phyloP scores from a whole-genome alignment of 257 asterid species.

The Nicotiana paniculata region DNA sequence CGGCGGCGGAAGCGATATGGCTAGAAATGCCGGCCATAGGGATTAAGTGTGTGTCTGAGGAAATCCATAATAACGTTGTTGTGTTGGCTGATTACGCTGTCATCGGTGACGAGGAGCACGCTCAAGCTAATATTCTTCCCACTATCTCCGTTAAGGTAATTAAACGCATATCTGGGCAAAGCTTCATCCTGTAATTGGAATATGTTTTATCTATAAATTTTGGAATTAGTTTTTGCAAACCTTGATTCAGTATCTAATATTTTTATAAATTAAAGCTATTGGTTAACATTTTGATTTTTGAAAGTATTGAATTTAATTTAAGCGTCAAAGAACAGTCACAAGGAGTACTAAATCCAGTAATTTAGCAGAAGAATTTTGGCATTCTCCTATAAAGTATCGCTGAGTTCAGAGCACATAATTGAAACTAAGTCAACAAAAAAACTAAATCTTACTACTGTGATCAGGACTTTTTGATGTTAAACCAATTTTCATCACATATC shows the following conservation, averaged over 20 bases:
- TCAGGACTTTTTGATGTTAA: not conserved
- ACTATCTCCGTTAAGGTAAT: slow-evolving; percentile 56
- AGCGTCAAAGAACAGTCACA: not conserved
- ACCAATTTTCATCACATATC: not conserved
- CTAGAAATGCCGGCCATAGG: slow-evolving; percentile 54
- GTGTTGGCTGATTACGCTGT: slow-evolving; percentile 63
- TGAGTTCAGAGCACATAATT: not conserved
- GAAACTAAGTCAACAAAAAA: not conserved
- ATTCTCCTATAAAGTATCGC: not conserved
- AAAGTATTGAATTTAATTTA: not conserved
- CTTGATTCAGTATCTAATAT: too few relatives aligned
- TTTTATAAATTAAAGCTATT: too few relatives aligned
- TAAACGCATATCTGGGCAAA: not conserved
- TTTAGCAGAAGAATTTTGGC: not conserved
- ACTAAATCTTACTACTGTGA: not conserved
- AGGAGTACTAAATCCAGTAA: not conserved
- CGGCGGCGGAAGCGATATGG: slow-evolving; percentile 55
- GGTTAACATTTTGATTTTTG: not conserved
- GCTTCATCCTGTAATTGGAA: not conserved
- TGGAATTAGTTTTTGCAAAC: too few relatives aligned
- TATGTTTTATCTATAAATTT: not conserved
- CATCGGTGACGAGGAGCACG: slow-evolving; percentile 37
- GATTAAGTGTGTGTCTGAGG: slow-evolving; percentile 65
- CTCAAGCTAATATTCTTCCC: slow-evolving; percentile 28
- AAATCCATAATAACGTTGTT: slow-evolving; percentile 52